A percentile compares a stretch with the other conserved stretches of the same genome.
Evolutionary conservation across 1,284 basidiomycete species (phyloP).

Genomic region (Vanrija humicola): DNA sequence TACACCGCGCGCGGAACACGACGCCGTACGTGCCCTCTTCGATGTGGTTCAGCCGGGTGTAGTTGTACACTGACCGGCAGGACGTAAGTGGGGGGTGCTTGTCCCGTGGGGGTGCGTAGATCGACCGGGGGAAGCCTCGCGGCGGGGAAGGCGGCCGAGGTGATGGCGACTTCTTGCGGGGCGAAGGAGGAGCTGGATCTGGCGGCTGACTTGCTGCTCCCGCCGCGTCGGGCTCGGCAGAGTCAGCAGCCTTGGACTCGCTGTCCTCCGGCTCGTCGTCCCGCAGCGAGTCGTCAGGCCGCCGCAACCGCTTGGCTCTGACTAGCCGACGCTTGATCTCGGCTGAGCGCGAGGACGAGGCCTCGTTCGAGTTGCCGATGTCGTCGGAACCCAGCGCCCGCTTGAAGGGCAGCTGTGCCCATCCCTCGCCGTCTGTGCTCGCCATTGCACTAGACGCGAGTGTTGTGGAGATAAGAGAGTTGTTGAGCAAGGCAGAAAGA

Average conservation of each 20-base stretch:
- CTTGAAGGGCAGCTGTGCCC: background rate
- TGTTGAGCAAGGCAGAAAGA: too few relatives aligned
- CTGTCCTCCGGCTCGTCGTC: constrained; percentile 1
- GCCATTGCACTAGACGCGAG: too few relatives aligned
- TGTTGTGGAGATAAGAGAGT: too few relatives aligned
- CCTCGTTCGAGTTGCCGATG: background rate
- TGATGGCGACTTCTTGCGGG: constrained; percentile 2
- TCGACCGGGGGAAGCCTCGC: constrained; percentile 28
- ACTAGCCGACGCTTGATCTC: constrained; percentile 35
- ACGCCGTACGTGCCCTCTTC: constrained; percentile 99
- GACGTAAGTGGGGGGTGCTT: constrained; percentile 70
- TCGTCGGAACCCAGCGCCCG: background rate
- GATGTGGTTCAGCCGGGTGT: constrained; percentile 93
- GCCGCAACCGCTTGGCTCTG: constrained; percentile 36
- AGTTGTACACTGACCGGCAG: constrained; percentile 86
- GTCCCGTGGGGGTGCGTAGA: constrained; percentile 64
- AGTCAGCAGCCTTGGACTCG: background rate
- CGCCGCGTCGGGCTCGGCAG: background rate
- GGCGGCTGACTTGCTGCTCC: constrained; percentile 2
- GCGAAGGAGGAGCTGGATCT: background rate
- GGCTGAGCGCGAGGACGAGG: background rate
- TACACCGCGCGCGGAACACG: constrained; percentile 91
- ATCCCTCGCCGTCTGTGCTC: too few relatives aligned
- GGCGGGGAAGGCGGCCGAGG: constrained; percentile 5
- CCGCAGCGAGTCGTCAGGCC: constrained; percentile 10